phyloP scores from a whole-genome alignment of 2,329 filamentous ascomycete genomes.

The Colletotrichum falcatum region DNA sequence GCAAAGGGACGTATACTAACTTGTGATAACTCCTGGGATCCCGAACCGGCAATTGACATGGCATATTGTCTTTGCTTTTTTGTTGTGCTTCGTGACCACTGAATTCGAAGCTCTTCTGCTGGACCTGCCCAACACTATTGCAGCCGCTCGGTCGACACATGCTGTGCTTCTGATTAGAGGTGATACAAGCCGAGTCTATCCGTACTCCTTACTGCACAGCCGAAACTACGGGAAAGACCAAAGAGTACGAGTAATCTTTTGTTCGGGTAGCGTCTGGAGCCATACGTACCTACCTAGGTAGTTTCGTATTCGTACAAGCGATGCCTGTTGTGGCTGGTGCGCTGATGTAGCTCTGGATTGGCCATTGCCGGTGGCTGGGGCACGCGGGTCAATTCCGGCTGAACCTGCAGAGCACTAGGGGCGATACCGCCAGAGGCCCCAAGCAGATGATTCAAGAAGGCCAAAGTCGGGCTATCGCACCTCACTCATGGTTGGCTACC shows the following conservation, averaged over 20 bases:
- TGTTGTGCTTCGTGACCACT: too few species aligned
- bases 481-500: background rate
- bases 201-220: too few species aligned
- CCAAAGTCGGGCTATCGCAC: background rate
- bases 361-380: background rate
- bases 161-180: background rate
- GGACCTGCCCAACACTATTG: background rate
- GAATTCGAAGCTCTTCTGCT: too few species aligned
- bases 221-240: background rate
- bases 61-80: too few species aligned
- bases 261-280: background rate
- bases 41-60: too few species aligned
- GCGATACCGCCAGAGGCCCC: slow-evolving; percentile 7
- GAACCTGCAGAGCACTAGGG: background rate
- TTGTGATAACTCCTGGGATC: too few species aligned
- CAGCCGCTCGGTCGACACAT: background rate
- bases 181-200: background rate
- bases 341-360: background rate
- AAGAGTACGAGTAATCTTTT: background rate
- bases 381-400: background rate
- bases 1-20: too few species aligned
- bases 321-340: background rate
- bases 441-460: background rate
- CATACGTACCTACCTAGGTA: too few species aligned
- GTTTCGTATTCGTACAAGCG: background rate